phyloP scores from a whole-genome alignment of 225 moss, liverwort and hornwort species.

The Marchantia paleacea region DNA sequence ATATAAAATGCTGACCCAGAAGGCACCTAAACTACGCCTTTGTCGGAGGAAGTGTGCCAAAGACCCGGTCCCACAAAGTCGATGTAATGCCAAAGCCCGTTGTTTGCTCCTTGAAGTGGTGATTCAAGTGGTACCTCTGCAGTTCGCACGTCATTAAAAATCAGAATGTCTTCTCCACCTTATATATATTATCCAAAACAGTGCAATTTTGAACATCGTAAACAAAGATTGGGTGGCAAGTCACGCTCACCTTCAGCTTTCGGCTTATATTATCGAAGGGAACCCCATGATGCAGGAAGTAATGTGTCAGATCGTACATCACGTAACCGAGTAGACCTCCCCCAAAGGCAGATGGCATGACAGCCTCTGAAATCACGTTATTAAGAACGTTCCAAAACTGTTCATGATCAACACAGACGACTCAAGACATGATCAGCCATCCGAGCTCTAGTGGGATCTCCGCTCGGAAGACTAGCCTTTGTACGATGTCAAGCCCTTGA shows the following conservation, averaged over 20 bases:
- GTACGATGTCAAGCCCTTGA: too few species aligned
- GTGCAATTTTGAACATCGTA: background rate
- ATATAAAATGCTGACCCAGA: too few species aligned
- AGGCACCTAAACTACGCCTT: conserved; percentile 11
- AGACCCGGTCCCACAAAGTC: conserved; percentile 48
- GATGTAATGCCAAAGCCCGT: conserved; percentile 43
- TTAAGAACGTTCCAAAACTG: conserved; percentile 57
- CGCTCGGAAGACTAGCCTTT: background rate
- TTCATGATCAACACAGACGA: background rate
- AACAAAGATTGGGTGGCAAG: background rate
- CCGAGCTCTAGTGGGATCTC: too few species aligned
- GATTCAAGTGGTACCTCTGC: conserved; percentile 53
- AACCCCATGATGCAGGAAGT: conserved; percentile 78
- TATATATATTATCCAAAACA: background rate
- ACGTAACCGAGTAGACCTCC: conserved; percentile 81
- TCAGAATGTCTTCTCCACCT: background rate
- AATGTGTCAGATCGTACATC: conserved; percentile 74
- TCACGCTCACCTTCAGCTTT: conserved; percentile 60
- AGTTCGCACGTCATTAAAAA: background rate
- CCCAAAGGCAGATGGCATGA: conserved; percentile 58
- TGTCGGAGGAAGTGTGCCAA: conserved; percentile 38
- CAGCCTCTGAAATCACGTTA: conserved; percentile 27
- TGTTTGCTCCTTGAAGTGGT: conserved; percentile 47
- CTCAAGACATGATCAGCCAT: background rate
- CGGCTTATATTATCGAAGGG: conserved; percentile 46